A percentile compares a stretch with the other conserved stretches of the same genome.
Evolutionary conservation across 495 filamentous ascomycete species (phyloP).

Genomic region (Lasiosphaeria ovina): DNA sequence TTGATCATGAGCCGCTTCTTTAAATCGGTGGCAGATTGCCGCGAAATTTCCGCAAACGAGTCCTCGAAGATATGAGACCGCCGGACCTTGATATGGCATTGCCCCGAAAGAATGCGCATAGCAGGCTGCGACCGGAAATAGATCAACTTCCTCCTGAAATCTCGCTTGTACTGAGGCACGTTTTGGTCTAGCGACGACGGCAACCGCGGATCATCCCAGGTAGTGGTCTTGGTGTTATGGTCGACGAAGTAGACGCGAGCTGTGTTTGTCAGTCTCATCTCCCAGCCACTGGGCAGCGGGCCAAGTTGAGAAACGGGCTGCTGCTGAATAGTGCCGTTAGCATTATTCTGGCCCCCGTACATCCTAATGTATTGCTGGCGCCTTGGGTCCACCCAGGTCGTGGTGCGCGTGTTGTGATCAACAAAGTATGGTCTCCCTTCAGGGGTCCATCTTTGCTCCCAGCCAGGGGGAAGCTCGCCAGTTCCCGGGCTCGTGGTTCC

Average conservation of each 20-base stretch:
- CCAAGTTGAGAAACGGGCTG: constrained; percentile 97
- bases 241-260: constrained; percentile 98
- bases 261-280: constrained; percentile 98
- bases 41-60: constrained; percentile 96
- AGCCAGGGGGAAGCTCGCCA: constrained; percentile 90
- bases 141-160: constrained; percentile 95
- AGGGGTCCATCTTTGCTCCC: constrained; percentile 93
- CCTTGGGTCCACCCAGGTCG: constrained; percentile 98
- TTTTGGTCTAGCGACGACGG: constrained; percentile 97
- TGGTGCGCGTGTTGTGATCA: constrained; percentile 98
- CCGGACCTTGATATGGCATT: constrained; percentile 97
- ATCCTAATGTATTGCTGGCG: constrained; percentile 97
- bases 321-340: constrained; percentile 87
- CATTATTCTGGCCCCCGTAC: constrained; percentile 79
- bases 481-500: constrained; percentile 92
- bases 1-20: constrained; percentile 99
- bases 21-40: constrained; percentile 90
- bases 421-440: constrained; percentile 96
- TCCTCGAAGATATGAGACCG: constrained; percentile 98
- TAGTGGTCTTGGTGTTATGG: constrained; percentile 99
- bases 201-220: constrained; percentile 97
- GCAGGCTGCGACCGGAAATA: constrained; percentile 99
- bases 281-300: constrained; percentile 96
- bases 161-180: constrained; percentile 98
- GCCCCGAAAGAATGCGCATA: constrained; percentile 88